Conservation (phyloP, 2,329 filamentous ascomycete species). For the Macrophomina tecta region DNA sequence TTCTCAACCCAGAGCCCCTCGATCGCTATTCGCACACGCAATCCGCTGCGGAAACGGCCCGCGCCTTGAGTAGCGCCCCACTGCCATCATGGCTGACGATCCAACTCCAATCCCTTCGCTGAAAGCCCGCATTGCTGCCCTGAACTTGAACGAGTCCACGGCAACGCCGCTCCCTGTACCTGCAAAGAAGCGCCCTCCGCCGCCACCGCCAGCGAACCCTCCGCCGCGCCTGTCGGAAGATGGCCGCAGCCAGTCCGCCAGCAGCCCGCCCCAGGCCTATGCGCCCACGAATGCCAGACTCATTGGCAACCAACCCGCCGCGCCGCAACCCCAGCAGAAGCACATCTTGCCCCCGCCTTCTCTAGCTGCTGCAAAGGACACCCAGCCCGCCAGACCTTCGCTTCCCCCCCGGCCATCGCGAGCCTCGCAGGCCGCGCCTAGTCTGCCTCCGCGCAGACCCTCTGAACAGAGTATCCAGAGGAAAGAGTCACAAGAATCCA, state of each 20-base stretch:
- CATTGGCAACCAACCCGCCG: slow-evolving; percentile 49
- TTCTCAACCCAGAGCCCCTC: slow-evolving; percentile 29
- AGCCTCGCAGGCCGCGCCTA: slow-evolving; percentile 43
- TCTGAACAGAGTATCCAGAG: slow-evolving; percentile 46
- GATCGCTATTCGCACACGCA: slow-evolving; percentile 48
- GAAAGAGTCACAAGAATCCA: slow-evolving; percentile 54
- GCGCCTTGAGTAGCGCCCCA: slow-evolving; percentile 15
- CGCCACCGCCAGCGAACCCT: slow-evolving; percentile 45
- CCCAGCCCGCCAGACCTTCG: slow-evolving; percentile 50
- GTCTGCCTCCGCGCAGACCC: slow-evolving; percentile 51
- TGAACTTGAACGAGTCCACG: slow-evolving; percentile 55
- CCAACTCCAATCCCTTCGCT: slow-evolving; percentile 40
- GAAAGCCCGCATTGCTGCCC: slow-evolving; percentile 54
- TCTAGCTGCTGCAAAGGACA: slow-evolving; percentile 32
- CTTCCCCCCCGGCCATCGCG: slow-evolving; percentile 54
- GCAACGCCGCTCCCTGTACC: slow-evolving; percentile 44
- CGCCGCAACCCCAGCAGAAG: slow-evolving; percentile 30
- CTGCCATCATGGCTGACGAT: slow-evolving; percentile 36
- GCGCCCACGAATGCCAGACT: slow-evolving; percentile 38
- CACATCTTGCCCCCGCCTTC: slow-evolving; percentile 18
- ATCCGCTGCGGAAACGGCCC: slow-evolving; percentile 16
- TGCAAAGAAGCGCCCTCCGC: slow-evolving; percentile 43
- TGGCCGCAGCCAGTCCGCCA: slow-evolving; percentile 44
- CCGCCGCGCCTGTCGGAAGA: slow-evolving; percentile 42
- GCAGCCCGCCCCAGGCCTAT: slow-evolving; percentile 49